These are phyloP conservation scores for Teratosphaeria viscida DNA, from an alignment of 2,329 filamentous ascomycete species.

Conservation along the genomic window DNA sequence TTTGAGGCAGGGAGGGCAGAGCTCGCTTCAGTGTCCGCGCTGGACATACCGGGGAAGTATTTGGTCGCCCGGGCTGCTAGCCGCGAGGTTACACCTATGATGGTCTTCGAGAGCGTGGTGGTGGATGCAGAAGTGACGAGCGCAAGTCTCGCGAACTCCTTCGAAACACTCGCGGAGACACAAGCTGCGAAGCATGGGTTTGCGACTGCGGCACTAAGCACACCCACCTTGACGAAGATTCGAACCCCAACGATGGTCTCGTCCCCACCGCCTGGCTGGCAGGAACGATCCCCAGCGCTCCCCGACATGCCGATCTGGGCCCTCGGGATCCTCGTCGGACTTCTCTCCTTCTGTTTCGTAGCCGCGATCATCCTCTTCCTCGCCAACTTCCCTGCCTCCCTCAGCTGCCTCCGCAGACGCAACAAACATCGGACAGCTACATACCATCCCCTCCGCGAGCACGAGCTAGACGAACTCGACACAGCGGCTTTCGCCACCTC, in stretches of 20 bases:
- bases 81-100: background rate
- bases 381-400: constrained; percentile 12
- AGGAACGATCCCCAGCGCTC: background rate
- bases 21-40: background rate
- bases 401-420: background rate
- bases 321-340: constrained; percentile 4
- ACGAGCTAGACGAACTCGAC: background rate
- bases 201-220: background rate
- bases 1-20: background rate
- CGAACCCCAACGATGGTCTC: background rate
- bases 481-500: background rate
- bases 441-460: background rate
- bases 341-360: constrained; percentile 10
- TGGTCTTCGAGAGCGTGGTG: background rate
- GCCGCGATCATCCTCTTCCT: constrained; percentile 12
- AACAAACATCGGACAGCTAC: background rate
- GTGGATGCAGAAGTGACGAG: background rate
- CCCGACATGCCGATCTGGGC: constrained; percentile 6
- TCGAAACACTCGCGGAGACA: background rate
- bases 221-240: background rate
- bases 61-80: background rate
- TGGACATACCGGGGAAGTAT: background rate
- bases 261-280: background rate
- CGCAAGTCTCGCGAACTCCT: background rate
- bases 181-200: background rate